Percentiles rank a stretch among this genome's conserved stretches.
These are phyloP conservation scores for Gossypium gossypioides DNA, from an alignment of 441 rosid species.

Conservation along the genomic window DNA sequence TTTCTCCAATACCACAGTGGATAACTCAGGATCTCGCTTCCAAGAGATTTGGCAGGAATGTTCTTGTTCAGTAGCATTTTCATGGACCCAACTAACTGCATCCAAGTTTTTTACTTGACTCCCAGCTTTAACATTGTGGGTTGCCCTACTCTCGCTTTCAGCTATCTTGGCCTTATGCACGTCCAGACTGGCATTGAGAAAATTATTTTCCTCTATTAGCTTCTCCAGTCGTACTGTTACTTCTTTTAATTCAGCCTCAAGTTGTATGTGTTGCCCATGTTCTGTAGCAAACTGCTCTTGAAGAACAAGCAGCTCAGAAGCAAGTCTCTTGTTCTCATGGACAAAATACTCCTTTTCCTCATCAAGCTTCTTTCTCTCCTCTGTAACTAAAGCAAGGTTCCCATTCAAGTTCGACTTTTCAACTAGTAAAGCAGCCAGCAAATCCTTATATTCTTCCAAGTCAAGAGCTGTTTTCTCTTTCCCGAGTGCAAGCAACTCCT, in stretches of 20 bases:
- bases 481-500: slow-evolving; percentile 36
- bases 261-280: slow-evolving; percentile 30
- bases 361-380: slow-evolving; percentile 41
- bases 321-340: slow-evolving; percentile 48
- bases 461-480: slow-evolving; percentile 29
- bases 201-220: slow-evolving; percentile 44
- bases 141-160: slow-evolving; percentile 29
- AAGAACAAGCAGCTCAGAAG: slow-evolving; percentile 46
- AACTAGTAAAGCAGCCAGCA: slow-evolving; percentile 29
- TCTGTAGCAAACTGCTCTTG: slow-evolving; percentile 43
- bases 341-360: slow-evolving; percentile 38
- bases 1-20: slow-evolving; percentile 19
- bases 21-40: slow-evolving; percentile 21
- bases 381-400: slow-evolving; percentile 31
- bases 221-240: slow-evolving; percentile 36
- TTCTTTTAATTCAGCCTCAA: slow-evolving; percentile 45
- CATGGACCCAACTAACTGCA: slow-evolving; percentile 18
- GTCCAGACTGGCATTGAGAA: slow-evolving; percentile 39
- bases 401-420: slow-evolving; percentile 38
- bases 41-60: slow-evolving; percentile 18
- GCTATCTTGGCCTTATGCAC: slow-evolving; percentile 31
- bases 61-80: slow-evolving; percentile 24
- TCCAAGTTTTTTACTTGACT: slow-evolving; percentile 22
- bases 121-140: slow-evolving; percentile 24
- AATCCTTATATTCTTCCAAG: slow-evolving; percentile 33